A percentile compares a stretch with the other conserved stretches of the same genome.
phyloP scores from a whole-genome alignment of 768 basidiomycete species.

The Hygrocybe coccinea region DNA sequence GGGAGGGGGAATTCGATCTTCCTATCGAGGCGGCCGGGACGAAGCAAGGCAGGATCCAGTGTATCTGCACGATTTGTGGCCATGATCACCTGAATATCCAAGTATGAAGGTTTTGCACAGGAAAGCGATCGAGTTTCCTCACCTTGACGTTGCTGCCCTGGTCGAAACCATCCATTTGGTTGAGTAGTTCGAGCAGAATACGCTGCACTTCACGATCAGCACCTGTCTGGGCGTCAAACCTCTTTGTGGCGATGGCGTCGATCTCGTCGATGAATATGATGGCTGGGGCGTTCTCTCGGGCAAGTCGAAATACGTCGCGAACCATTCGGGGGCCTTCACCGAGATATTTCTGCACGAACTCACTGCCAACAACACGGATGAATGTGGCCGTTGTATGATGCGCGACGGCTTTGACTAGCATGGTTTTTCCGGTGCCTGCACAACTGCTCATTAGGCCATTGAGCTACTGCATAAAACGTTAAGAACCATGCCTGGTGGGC shows the following conservation, averaged over 20 bases:
- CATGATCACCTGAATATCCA: constrained; percentile 82
- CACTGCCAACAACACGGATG: constrained; percentile 96
- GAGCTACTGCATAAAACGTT: background rate
- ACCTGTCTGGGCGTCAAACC: constrained; percentile 98
- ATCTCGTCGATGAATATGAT: constrained; percentile 99
- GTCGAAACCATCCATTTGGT: constrained; percentile 99
- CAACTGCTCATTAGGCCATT: background rate
- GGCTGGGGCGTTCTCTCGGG: constrained; percentile 92
- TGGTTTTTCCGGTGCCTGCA: constrained; percentile 93
- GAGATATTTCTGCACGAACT: constrained; percentile 99
- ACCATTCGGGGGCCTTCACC: constrained; percentile 99
- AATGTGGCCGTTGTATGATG: constrained; percentile 96
- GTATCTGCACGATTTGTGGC: constrained; percentile 99
- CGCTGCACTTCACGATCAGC: constrained; percentile 99
- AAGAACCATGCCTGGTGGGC: constrained; percentile 74
- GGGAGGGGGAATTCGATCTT: constrained; percentile 99
- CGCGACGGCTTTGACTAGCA: constrained; percentile 99
- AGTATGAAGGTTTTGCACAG: constrained; percentile 2
- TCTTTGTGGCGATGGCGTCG: constrained; percentile 98
- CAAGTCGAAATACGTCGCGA: constrained; percentile 96
- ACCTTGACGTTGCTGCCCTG: constrained; percentile 99
- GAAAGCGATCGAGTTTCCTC: constrained; percentile 12
- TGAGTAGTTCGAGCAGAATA: constrained; percentile 91
- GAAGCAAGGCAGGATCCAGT: constrained; percentile 92
- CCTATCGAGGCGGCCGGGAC: constrained; percentile 94